Evolutionary conservation across 176 grass and related monocot species (phyloP).

Genomic region (Triticum dicoccoides): DNA sequence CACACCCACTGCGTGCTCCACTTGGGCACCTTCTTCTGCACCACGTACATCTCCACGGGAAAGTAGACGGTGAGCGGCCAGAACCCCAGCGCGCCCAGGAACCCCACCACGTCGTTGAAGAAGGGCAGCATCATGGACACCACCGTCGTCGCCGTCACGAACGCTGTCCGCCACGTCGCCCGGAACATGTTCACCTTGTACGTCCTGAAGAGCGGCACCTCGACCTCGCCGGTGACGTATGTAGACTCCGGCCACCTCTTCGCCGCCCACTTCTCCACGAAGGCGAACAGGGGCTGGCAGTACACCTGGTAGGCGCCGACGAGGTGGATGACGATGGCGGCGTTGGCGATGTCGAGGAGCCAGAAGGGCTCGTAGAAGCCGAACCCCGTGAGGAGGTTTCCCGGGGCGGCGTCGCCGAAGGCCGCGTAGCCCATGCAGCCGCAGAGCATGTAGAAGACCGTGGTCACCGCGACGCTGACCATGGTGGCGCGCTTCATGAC

Average conservation of each 20-base stretch:
- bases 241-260: constrained; percentile 46
- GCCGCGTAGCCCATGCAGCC: constrained; percentile 53
- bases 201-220: constrained; percentile 28
- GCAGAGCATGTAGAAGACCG: constrained; percentile 62
- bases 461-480: constrained; percentile 37
- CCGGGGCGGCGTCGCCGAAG: constrained; percentile 46
- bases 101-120: constrained; percentile 79
- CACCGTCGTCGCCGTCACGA: constrained; percentile 66
- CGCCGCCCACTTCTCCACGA: constrained; percentile 73
- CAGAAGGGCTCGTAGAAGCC: constrained; percentile 70
- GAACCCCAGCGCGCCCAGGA: constrained; percentile 63
- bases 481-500: constrained; percentile 54
- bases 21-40: constrained; percentile 57
- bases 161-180: constrained; percentile 61
- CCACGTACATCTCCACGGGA: constrained; percentile 83
- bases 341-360: constrained; percentile 66
- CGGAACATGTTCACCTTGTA: constrained; percentile 57
- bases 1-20: constrained; percentile 72
- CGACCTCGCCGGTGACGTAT: constrained; percentile 45
- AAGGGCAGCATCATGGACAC: constrained; percentile 84
- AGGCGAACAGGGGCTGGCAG: constrained; percentile 89
- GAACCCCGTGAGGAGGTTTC: constrained; percentile 56
- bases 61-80: constrained; percentile 79
- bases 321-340: constrained; percentile 58
- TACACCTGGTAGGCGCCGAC: constrained; percentile 68